Conservation (phyloP, 768 basidiomycete species). For the Russula sp. region DNA sequence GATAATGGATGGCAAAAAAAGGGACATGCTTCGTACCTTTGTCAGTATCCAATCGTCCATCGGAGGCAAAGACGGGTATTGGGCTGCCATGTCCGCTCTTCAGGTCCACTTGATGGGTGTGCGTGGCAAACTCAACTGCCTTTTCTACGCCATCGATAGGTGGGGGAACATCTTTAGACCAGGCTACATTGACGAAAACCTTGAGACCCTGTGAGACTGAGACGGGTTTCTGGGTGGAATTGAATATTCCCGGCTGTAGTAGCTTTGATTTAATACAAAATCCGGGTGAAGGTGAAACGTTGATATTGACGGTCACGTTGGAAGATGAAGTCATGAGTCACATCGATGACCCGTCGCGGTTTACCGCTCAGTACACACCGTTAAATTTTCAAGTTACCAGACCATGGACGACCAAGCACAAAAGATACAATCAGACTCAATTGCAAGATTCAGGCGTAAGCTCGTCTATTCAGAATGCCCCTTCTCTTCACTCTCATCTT, state of each 20-base stretch:
- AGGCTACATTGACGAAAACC: slow-evolving; percentile 71
- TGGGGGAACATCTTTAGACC: slow-evolving; percentile 60
- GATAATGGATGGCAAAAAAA: background rate
- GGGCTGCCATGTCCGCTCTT: slow-evolving; percentile 42
- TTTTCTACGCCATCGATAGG: slow-evolving; percentile 59
- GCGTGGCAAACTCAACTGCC: slow-evolving; percentile 52
- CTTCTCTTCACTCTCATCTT: background rate
- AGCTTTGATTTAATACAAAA: slow-evolving; percentile 65
- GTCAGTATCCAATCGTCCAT: slow-evolving; percentile 55
- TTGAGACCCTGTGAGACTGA: slow-evolving; percentile 47
- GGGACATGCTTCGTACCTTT: slow-evolving; percentile 44
- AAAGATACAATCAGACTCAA: background rate
- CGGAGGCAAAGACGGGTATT: slow-evolving; percentile 68
- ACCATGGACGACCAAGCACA: slow-evolving; percentile 6
- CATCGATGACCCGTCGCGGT: background rate
- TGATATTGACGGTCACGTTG: slow-evolving; percentile 9
- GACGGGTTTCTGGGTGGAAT: slow-evolving; percentile 26
- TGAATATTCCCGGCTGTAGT: slow-evolving; percentile 37
- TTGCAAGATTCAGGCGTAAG: slow-evolving; percentile 17
- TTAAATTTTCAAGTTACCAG: background rate
- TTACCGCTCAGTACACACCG: background rate
- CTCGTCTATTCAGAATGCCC: background rate
- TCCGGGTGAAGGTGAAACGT: slow-evolving; percentile 46
- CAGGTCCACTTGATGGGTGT: slow-evolving; percentile 34
- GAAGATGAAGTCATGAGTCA: slow-evolving; percentile 5